These are phyloP conservation scores for Lentinula aciculospora DNA, from an alignment of 768 basidiomycete species.

Conservation along the genomic window DNA sequence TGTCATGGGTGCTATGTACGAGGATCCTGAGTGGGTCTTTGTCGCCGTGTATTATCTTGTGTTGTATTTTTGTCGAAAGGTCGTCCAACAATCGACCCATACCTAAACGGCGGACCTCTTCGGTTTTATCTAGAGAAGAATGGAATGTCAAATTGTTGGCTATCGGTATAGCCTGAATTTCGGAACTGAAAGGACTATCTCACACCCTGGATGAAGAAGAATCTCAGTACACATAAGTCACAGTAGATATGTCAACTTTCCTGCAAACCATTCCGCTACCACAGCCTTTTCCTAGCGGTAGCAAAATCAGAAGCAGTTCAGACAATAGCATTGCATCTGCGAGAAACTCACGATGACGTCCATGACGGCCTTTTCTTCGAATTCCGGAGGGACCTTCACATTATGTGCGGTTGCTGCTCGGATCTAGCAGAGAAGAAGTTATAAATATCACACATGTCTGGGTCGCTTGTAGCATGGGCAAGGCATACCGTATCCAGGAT, in stretches of 20 bases:
- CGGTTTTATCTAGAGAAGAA: slow-evolving; percentile 49
- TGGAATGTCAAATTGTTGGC: background rate
- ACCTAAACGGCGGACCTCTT: slow-evolving; percentile 70
- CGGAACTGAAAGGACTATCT: slow-evolving; percentile 7
- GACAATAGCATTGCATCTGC: background rate
- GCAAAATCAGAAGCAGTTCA: background rate
- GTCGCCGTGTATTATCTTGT: slow-evolving; percentile 40
- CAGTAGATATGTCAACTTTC: slow-evolving; percentile 15
- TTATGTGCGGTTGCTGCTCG: slow-evolving; percentile 68
- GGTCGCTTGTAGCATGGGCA: background rate
- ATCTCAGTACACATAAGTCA: background rate
- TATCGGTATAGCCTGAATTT: background rate
- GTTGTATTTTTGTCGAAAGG: slow-evolving; percentile 55
- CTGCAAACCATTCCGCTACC: slow-evolving; percentile 72
- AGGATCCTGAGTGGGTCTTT: slow-evolving; percentile 56
- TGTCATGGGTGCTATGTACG: slow-evolving; percentile 70
- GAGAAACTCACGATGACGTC: slow-evolving; percentile 45
- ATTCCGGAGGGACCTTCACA: slow-evolving; percentile 64
- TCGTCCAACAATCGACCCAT: slow-evolving; percentile 74
- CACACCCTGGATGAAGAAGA: slow-evolving; percentile 18
- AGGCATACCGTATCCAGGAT: slow-evolving; percentile 61
- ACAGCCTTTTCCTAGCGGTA: slow-evolving; percentile 59
- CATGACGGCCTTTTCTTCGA: slow-evolving; percentile 56
- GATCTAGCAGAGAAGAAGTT: slow-evolving; percentile 31
- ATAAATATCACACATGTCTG: background rate